Base-by-base conservation (phyloP, 1,284 basidiomycete genomes). In the Cutaneotrichosporon curvatum region DNA sequence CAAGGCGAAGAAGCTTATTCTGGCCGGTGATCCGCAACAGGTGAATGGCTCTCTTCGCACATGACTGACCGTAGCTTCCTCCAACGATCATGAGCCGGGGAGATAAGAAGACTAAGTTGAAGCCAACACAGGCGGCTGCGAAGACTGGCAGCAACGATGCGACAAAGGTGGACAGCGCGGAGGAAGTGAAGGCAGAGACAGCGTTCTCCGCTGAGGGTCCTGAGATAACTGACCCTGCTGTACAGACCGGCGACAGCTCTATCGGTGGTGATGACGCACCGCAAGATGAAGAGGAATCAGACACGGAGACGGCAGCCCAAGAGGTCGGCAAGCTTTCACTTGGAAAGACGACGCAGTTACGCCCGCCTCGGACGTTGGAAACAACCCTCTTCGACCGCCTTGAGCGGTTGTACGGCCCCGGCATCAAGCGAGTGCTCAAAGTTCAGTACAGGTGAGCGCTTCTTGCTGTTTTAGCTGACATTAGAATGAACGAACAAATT, bases 351-450 rank as follows among this genome's bases (percentile, higher is more conserved):
- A 23, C 15, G n/a, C 18, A 16, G 3, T 70, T 89, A 6, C 70
- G 74, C 15, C 83, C 84, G 3, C 84, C 89, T 2, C 76, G 77
- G 14, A 81, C 87, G 0, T 73, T 98, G 16, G 87, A 92, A 63
- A 84, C 80, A 1, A 97, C 94, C 0, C 75, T 97, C 21, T 98
- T 98, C 61, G 87, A 92, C 52, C 80, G 94, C 6, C 73, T 96
- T 3, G 86, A 97, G 65, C 77, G 76, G 40, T 83, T 94, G 75
- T 92, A 91, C 57, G 91, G 92, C 0, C 70, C 79, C 0, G 75
- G 77, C 2, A 83, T 94, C 68, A 95, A 95, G 64, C 78, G 83
- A 8, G 83, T 97, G 78, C 79, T 98, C 18, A 80, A 82, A 28
- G 76, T 88, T 3, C 88, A 92, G 70, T 89, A 92, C 65, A 80